Conservation (phyloP, 1,139 yeast genomes). For the Debaryomycetaceae sp. region DNA sequence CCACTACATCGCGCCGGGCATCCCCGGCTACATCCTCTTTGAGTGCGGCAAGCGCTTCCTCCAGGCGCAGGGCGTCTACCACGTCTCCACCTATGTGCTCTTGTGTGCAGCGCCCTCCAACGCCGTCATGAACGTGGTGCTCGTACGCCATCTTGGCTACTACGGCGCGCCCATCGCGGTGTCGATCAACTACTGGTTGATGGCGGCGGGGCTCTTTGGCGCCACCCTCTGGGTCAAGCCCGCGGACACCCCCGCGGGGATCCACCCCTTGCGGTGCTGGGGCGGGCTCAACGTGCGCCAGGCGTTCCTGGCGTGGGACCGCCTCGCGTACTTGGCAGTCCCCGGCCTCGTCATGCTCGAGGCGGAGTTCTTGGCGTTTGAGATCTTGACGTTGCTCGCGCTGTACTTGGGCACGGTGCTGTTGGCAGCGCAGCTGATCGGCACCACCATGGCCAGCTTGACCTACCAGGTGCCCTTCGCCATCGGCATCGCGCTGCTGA, state of each 20-base stretch:
- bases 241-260: slow-evolving; percentile 36
- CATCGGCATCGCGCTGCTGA: slow-evolving; percentile 55
- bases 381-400: slow-evolving; percentile 51
- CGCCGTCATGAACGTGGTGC: slow-evolving; percentile 42
- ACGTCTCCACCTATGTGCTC: slow-evolving; percentile 47
- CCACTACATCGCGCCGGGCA: slow-evolving; percentile 47
- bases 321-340: slow-evolving; percentile 43
- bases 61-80: slow-evolving; percentile 53
- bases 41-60: slow-evolving; percentile 53
- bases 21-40: slow-evolving; percentile 51
- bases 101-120: slow-evolving; percentile 53
- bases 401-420: slow-evolving; percentile 51
- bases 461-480: slow-evolving; percentile 57
- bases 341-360: slow-evolving; percentile 59
- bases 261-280: slow-evolving; percentile 45
- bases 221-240: slow-evolving; percentile 38
- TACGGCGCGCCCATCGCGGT: slow-evolving; percentile 60
- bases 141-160: slow-evolving; percentile 41
- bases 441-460: slow-evolving; percentile 51
- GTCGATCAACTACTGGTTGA: slow-evolving; percentile 52
- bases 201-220: slow-evolving; percentile 44
- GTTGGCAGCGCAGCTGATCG: slow-evolving; percentile 56
- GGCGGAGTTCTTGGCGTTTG: slow-evolving; percentile 57
- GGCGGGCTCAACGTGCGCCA: slow-evolving; percentile 24
- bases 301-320: slow-evolving; percentile 44